These are phyloP conservation scores for Patellifolia procumbens DNA, from an alignment of 179 eudicot species.

Conservation along the genomic window DNA sequence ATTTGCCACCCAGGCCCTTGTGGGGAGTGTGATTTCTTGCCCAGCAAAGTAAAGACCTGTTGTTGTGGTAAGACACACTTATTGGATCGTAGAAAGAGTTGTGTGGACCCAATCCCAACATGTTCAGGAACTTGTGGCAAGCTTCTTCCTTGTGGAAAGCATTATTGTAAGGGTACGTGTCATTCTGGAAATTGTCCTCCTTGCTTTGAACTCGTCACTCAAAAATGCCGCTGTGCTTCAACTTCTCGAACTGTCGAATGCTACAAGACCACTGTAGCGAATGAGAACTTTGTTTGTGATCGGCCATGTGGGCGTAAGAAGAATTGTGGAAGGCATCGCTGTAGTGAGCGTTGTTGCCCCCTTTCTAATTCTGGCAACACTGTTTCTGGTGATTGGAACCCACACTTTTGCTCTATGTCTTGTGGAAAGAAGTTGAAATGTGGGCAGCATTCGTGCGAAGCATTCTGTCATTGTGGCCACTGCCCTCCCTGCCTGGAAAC, in stretches of 20 bases:
- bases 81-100: conserved; percentile 53
- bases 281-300: conserved; percentile 70
- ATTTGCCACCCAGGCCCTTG: conserved; percentile 91
- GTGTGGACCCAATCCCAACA: conserved; percentile 82
- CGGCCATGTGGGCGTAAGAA: conserved; percentile 87
- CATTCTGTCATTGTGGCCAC: conserved; percentile 92
- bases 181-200: conserved; percentile 73
- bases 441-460: conserved; percentile 84
- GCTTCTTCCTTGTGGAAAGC: conserved; percentile 74
- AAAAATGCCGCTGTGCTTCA: conserved; percentile 82
- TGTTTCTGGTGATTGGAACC: conserved; percentile 56
- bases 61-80: conserved; percentile 78
- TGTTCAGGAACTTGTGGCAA: conserved; percentile 70
- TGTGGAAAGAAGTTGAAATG: conserved; percentile 95
- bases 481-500: conserved; percentile 98
- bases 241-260: conserved; percentile 79
- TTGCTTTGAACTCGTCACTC: conserved; percentile 66
- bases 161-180: conserved; percentile 66
- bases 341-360: conserved; percentile 96
- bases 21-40: conserved; percentile 78
- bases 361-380: conserved; percentile 54
- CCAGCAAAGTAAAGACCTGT: conserved; percentile 69
- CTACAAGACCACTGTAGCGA: conserved; percentile 48
- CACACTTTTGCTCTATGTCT: conserved; percentile 83
- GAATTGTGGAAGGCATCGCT: conserved; percentile 95